Conservation (phyloP, 139 green algal genomes). For the Spirogloea muscicola region DNA sequence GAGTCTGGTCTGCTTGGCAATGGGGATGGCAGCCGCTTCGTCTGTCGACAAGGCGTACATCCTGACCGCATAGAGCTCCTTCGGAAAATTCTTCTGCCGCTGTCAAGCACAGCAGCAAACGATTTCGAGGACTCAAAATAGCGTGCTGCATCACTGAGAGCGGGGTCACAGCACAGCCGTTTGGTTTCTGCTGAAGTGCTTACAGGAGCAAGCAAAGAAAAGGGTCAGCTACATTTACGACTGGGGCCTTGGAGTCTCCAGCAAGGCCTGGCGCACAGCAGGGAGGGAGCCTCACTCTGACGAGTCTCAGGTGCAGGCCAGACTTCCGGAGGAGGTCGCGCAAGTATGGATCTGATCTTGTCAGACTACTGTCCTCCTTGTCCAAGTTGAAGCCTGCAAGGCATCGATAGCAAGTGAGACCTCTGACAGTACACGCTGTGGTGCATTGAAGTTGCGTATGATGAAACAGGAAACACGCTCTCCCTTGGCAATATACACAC, state of each 20-base stretch:
- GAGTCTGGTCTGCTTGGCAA: too few species aligned
- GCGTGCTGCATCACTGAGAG: neutral
- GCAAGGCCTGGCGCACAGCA: too few species aligned
- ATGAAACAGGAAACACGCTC: too few species aligned
- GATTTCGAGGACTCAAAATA: neutral
- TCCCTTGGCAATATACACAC: too few species aligned
- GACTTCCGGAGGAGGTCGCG: conserved; percentile 61
- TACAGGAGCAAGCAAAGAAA: conserved; percentile 10
- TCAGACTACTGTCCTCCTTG: conserved; percentile 81
- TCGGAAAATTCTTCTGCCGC: conserved; percentile 40
- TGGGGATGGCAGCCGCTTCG: too few species aligned
- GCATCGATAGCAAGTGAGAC: too few species aligned
- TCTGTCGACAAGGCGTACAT: conserved; percentile 61
- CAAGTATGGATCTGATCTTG: conserved; percentile 72
- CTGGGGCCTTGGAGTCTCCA: too few species aligned
- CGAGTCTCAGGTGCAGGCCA: conserved; percentile 47
- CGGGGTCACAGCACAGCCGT: too few species aligned
- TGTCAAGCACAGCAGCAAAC: conserved; percentile 1
- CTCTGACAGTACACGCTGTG: too few species aligned
- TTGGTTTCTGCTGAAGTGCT: too few species aligned
- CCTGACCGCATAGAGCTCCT: conserved; percentile 59
- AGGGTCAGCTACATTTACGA: conserved; percentile 1
- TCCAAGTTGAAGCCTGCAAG: conserved; percentile 81
- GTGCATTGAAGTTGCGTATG: too few species aligned
- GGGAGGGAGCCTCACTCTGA: too few species aligned